A percentile compares a stretch with the other conserved stretches of the same genome.
Evolutionary conservation across 371 early-diverging fungal species (phyloP).

Genomic region (Syncephalastrum racemosum): DNA sequence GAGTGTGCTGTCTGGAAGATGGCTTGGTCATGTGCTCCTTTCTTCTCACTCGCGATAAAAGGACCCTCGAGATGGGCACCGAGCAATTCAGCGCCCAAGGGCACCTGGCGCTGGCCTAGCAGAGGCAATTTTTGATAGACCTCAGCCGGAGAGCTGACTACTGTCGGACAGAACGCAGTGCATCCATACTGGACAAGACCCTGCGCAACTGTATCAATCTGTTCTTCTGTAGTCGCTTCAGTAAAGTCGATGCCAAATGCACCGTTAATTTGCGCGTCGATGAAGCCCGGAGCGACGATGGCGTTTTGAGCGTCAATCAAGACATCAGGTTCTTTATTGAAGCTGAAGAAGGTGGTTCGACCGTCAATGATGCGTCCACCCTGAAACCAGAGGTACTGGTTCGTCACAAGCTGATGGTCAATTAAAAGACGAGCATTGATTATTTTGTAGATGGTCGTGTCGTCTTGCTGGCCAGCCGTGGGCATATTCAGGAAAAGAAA

Average conservation of each 20-base stretch:
- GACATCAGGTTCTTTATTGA: constrained; percentile 58
- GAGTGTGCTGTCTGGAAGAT: constrained; percentile 67
- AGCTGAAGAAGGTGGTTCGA: constrained; percentile 63
- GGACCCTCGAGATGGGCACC: constrained; percentile 84
- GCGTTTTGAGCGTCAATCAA: constrained; percentile 70
- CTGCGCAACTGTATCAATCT: constrained; percentile 63
- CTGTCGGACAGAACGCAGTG: constrained; percentile 79
- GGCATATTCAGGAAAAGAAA: not conserved
- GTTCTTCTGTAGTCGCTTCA: constrained; percentile 47
- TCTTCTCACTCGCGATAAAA: constrained; percentile 52
- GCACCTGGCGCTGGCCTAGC: constrained; percentile 57
- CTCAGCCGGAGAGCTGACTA: constrained; percentile 71
- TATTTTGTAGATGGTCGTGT: constrained; percentile 65
- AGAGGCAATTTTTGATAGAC: constrained; percentile 70
- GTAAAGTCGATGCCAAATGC: constrained; percentile 80
- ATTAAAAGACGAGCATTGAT: constrained; percentile 71
- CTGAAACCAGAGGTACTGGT: constrained; percentile 70
- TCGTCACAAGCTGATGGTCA: constrained; percentile 65
- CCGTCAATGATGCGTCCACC: constrained; percentile 76
- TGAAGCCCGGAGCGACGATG: constrained; percentile 73
- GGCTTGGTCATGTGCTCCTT: constrained; percentile 75
- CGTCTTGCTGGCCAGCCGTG: not conserved
- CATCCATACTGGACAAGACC: constrained; percentile 74
- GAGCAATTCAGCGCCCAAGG: constrained; percentile 69
- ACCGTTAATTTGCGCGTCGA: constrained; percentile 82